These are phyloP conservation scores for Apophysomyces ossiformis DNA, from an alignment of 371 early-diverging fungal species.

Conservation along the genomic window DNA sequence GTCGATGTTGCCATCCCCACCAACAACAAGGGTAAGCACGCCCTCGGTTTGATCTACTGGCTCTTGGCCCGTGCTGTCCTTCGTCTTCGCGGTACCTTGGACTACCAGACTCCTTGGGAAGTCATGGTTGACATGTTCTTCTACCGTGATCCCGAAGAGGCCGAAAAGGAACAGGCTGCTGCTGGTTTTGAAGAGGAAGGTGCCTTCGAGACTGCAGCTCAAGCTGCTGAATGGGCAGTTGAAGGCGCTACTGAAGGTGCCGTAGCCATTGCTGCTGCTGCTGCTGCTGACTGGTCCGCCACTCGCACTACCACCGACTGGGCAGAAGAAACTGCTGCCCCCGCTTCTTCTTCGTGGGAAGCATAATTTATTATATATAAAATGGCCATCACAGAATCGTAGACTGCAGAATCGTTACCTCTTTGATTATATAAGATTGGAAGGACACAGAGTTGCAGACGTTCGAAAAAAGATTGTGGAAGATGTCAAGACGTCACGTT, in stretches of 20 bases:
- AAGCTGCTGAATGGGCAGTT: constrained; percentile 36
- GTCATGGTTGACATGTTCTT: constrained; percentile 99
- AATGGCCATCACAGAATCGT: too few relatives aligned
- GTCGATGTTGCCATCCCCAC: constrained; percentile 99
- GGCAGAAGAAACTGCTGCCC: constrained; percentile 34
- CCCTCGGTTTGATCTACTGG: constrained; percentile 98
- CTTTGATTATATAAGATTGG: not conserved
- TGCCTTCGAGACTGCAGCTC: constrained; percentile 22
- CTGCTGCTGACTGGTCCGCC: constrained; percentile 29
- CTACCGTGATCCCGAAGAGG: constrained; percentile 93
- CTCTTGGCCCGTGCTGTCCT: constrained; percentile 97
- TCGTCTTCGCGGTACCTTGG: constrained; percentile 93
- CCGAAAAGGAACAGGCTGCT: constrained; percentile 69
- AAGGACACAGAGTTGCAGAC: too few relatives aligned
- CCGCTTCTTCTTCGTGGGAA: constrained; percentile 38
- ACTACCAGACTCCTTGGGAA: constrained; percentile 86
- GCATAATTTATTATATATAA: constrained; percentile 18
- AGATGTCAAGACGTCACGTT: too few relatives aligned
- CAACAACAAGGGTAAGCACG: constrained; percentile 99
- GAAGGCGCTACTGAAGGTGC: constrained; percentile 31
- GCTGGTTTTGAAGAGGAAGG: constrained; percentile 19
- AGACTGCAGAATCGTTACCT: too few relatives aligned
- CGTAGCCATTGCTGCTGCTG: constrained; percentile 32
- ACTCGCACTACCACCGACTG: constrained; percentile 36
- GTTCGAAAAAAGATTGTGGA: too few relatives aligned